Conservation (phyloP, 129 eudicot genomes). For the Lactuca saligna region DNA sequence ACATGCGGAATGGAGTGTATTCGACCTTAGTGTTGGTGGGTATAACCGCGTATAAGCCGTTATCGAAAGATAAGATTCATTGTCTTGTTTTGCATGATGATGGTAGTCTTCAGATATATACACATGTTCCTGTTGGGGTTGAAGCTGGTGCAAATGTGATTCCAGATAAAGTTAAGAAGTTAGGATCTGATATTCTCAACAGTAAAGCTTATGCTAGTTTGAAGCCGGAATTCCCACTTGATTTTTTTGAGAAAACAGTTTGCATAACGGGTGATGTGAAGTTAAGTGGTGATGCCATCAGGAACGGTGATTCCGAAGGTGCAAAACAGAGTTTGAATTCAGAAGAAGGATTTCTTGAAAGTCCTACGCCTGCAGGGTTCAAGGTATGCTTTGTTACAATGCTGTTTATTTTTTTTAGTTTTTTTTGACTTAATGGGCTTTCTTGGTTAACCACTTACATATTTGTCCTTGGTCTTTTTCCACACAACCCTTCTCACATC, state of each 20-base stretch:
- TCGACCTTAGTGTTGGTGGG: slow-evolving; percentile 92
- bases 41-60: slow-evolving; percentile 81
- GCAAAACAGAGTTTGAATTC: slow-evolving; percentile 93
- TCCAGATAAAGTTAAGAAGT: slow-evolving; percentile 81
- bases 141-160: slow-evolving; percentile 59
- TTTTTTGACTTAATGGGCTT: too few relatives aligned
- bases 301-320: slow-evolving; percentile 93
- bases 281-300: slow-evolving; percentile 85
- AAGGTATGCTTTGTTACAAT: slow-evolving; percentile 52
- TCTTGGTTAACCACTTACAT: not conserved
- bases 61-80: slow-evolving; percentile 92
- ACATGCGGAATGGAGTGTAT: slow-evolving; percentile 80
- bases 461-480: not conserved
- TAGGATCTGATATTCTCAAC: slow-evolving; percentile 80
- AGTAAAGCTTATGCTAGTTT: slow-evolving; percentile 89
- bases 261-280: slow-evolving; percentile 94
- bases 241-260: slow-evolving; percentile 88
- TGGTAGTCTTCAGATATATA: slow-evolving; percentile 97
- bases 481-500: not conserved
- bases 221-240: slow-evolving; percentile 95
- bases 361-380: slow-evolving; percentile 82
- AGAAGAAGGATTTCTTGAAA: slow-evolving; percentile 93
- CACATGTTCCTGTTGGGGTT: slow-evolving; percentile 77
- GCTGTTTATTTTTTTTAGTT: not conserved
- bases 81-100: slow-evolving; percentile 95